Evolutionary conservation across 495 filamentous ascomycete genomes (phyloP), one percentile per base, ranked within the genome.

Genomic region (Xylaria intraflava): DNA sequence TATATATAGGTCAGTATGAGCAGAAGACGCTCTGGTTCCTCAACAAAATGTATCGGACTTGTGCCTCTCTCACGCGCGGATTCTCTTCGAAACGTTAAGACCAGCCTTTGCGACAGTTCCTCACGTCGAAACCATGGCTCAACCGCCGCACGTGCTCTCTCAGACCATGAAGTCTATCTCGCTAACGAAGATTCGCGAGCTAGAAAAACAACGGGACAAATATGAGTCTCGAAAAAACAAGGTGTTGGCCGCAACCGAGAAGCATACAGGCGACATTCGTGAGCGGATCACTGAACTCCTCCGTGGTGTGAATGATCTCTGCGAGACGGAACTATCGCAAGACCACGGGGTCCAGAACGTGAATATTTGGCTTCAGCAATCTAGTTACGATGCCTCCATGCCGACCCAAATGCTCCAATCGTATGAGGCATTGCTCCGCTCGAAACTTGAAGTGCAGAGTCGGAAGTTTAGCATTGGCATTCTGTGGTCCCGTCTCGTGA

Each of bases 81-180:
- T n/a, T n/a, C n/a, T n/a, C n/a, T n/a, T n/a, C n/a, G n/a, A n/a
- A n/a, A n/a, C n/a, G n/a, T n/a, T n/a, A n/a, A n/a, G n/a, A n/a
- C n/a, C n/a, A n/a, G n/a, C 16, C 23, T 22, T 30, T 2, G 5
- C 24, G 2, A 17, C 9, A 20, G 40, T 16, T 38, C 31, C 11
- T 24, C 24, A 41, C 26, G 31, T n/a, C 9, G n/a, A 17, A 31
- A 60, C 40, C 52, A 72, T 69, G 68, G 58, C 68, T 8, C 58
- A 65, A n/a, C 61, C 68, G 20, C 59, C 56, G 24, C 64, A 64
- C 0, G 65, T 68, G 35, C 61, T 85, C 40, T 83, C 82, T 14
- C 76, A 81, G 60, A 84, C 83, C 12, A 71, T 87, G 27, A 74
- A 80, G 57, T 83, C 80, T 38, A 84, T 87, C 66, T 86, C 83